These are phyloP conservation scores for Monosporascus sp. DNA, from an alignment of 2,329 filamentous ascomycete species.

Conservation along the genomic window DNA sequence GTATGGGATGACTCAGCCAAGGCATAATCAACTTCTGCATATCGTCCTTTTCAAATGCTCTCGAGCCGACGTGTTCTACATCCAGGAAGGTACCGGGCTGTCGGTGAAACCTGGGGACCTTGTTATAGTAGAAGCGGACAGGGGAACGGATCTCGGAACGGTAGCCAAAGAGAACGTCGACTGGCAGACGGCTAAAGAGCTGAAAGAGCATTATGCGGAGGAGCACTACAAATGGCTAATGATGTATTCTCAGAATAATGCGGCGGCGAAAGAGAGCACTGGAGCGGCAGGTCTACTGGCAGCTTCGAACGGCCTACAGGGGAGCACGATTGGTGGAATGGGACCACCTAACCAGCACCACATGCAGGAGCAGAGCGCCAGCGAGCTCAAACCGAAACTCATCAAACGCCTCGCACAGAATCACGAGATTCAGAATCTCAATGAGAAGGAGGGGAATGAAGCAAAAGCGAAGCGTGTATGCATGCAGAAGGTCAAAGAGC, in stretches of 20 bases:
- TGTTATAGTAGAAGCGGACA: slow-evolving; percentile 96
- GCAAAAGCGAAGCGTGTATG: slow-evolving; percentile 96
- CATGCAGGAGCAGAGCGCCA: slow-evolving; percentile 63
- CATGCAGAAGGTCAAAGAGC: slow-evolving; percentile 93
- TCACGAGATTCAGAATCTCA: slow-evolving; percentile 82
- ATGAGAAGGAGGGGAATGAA: slow-evolving; percentile 95
- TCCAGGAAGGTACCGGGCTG: slow-evolving; percentile 90
- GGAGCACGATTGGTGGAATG: slow-evolving; percentile 73
- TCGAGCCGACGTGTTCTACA: slow-evolving; percentile 92
- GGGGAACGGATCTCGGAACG: slow-evolving; percentile 90
- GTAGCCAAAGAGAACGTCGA: slow-evolving; percentile 85
- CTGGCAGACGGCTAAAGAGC: slow-evolving; percentile 79
- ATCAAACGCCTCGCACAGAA: slow-evolving; percentile 92
- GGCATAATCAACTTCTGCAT: slow-evolving; percentile 68
- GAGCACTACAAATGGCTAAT: slow-evolving; percentile 98
- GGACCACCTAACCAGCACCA: slow-evolving; percentile 70
- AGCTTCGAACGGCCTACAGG: slow-evolving; percentile 58
- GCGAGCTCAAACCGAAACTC: slow-evolving; percentile 88
- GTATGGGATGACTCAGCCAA: slow-evolving; percentile 57
- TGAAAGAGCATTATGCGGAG: slow-evolving; percentile 87
- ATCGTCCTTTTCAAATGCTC: slow-evolving; percentile 97
- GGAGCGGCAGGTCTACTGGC: slow-evolving; percentile 57
- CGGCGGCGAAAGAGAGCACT: slow-evolving; percentile 55
- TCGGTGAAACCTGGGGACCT: slow-evolving; percentile 87
- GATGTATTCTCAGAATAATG: slow-evolving; percentile 88